These are phyloP conservation scores for Xylaria palmicola DNA, from an alignment of 495 filamentous ascomycete species.

Conservation along the genomic window DNA sequence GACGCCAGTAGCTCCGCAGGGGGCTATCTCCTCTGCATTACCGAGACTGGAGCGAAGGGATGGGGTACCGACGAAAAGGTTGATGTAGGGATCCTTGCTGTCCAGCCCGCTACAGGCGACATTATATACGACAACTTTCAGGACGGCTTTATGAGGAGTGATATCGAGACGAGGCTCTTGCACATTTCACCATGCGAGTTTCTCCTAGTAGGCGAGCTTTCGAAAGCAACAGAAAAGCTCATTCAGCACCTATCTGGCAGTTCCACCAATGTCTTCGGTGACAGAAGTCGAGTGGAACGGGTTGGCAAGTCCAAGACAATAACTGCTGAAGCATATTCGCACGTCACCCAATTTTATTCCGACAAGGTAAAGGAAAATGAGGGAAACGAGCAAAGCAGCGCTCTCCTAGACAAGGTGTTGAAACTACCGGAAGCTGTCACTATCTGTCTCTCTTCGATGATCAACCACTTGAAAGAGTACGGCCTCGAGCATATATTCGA, in stretches of 20 bases:
- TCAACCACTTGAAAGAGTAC: slow-evolving; percentile 89
- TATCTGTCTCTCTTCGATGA: slow-evolving; percentile 94
- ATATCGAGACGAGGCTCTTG: slow-evolving; percentile 89
- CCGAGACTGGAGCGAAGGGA: slow-evolving; percentile 82
- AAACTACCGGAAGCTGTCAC: slow-evolving; percentile 82
- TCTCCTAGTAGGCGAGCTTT: slow-evolving; percentile 89
- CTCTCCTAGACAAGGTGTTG: slow-evolving; percentile 81
- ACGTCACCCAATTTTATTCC: slow-evolving; percentile 93
- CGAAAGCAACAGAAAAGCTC: slow-evolving; percentile 91
- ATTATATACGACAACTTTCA: slow-evolving; percentile 97
- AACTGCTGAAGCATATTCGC: slow-evolving; percentile 79
- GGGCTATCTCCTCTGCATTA: slow-evolving; percentile 90
- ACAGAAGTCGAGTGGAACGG: slow-evolving; percentile 80
- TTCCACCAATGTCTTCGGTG: slow-evolving; percentile 87
- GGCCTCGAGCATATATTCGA: slow-evolving; percentile 96
- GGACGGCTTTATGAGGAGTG: slow-evolving; percentile 96
- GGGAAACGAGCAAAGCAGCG: slow-evolving; percentile 45
- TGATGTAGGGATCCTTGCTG: slow-evolving; percentile 87
- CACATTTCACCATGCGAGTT: slow-evolving; percentile 97
- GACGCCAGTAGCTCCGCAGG: slow-evolving; percentile 66
- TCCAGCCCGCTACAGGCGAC: slow-evolving; percentile 93
- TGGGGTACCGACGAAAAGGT: slow-evolving; percentile 91
- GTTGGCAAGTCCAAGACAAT: slow-evolving; percentile 75
- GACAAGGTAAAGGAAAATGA: slow-evolving; percentile 66
- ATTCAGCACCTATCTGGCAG: slow-evolving; percentile 86